Evolutionary conservation across 1,284 basidiomycete species (phyloP).

Genomic region (Heterobasidion irregulare): DNA sequence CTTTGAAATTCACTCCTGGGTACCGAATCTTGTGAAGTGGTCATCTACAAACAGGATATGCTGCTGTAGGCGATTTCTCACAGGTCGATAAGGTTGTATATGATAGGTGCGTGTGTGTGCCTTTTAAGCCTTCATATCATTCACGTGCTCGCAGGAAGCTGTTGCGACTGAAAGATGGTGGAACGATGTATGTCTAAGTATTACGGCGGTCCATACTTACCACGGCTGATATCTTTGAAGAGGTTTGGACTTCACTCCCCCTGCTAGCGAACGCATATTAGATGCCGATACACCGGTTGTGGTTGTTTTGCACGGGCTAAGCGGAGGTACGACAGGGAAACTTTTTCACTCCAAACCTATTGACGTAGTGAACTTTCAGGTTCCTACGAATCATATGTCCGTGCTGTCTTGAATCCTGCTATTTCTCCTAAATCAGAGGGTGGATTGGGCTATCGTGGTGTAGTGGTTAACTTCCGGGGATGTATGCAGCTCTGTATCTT

Average conservation of each 20-base stretch:
- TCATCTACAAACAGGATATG: conserved; percentile 68
- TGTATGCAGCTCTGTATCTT: conserved; percentile 41
- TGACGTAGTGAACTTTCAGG: conserved; percentile 31
- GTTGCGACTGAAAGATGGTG: conserved; percentile 58
- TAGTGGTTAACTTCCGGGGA: conserved; percentile 89
- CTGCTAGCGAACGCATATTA: conserved; percentile 40
- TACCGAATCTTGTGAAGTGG: conserved; percentile 35
- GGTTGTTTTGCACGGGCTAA: conserved; percentile 80
- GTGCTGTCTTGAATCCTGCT: conserved; percentile 69
- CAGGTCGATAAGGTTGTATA: conserved; percentile 66
- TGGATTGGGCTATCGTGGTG: conserved; percentile 81
- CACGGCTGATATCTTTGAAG: conserved; percentile 24
- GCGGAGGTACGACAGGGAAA: conserved; percentile 49
- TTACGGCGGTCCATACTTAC: conserved; percentile 2
- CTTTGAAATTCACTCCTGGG: not conserved
- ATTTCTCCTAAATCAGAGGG: conserved; percentile 62
- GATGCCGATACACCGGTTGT: conserved; percentile 70
- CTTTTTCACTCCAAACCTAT: not conserved
- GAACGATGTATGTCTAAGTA: conserved; percentile 47
- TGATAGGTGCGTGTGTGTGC: conserved; percentile 42
- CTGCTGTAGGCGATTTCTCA: conserved; percentile 64
- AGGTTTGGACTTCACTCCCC: conserved; percentile 66
- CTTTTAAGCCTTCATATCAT: not conserved
- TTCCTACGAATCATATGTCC: conserved; percentile 84
- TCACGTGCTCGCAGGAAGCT: conserved; percentile 32